These are phyloP conservation scores for Diaporthe batatas DNA, from an alignment of 2,329 filamentous ascomycete genomes.

Conservation along the genomic window DNA sequence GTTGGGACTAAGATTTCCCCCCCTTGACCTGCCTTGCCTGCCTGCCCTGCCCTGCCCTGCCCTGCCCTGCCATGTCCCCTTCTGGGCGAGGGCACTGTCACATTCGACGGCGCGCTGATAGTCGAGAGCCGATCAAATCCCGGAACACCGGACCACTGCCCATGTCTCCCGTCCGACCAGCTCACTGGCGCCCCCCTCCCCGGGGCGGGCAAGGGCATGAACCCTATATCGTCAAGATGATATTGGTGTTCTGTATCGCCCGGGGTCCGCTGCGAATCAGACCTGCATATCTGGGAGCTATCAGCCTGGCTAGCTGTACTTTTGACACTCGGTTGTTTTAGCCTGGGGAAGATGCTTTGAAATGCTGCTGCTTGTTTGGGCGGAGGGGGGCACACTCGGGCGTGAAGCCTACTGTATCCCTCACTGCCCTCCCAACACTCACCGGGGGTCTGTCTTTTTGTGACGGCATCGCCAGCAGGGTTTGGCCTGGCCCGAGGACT, in stretches of 20 bases:
- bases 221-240: slow-evolving; percentile 5
- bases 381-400: neutral
- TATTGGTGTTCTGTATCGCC: slow-evolving; percentile 1
- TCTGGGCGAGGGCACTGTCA: slow-evolving; percentile 5
- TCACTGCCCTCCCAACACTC: neutral
- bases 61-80: too few relatives aligned
- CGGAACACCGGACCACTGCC: slow-evolving; percentile 29
- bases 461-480: slow-evolving; percentile 21
- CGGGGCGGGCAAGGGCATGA: slow-evolving; percentile 2
- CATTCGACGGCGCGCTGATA: slow-evolving; percentile 25
- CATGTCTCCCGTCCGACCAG: slow-evolving; percentile 21
- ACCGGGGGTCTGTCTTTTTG: neutral
- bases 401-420: neutral
- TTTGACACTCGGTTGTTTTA: slow-evolving; percentile 2
- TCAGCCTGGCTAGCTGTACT: neutral
- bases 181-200: slow-evolving; percentile 9
- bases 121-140: slow-evolving; percentile 20
- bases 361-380: neutral
- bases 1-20: too few relatives aligned
- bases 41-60: too few relatives aligned
- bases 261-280: slow-evolving; percentile 25
- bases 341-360: neutral
- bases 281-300: slow-evolving; percentile 13
- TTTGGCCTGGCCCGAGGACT: neutral
- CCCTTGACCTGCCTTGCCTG: too few relatives aligned